These are phyloP conservation scores for Apiotrichum laibachii DNA, from an alignment of 1,284 basidiomycete species.

Conservation along the genomic window DNA sequence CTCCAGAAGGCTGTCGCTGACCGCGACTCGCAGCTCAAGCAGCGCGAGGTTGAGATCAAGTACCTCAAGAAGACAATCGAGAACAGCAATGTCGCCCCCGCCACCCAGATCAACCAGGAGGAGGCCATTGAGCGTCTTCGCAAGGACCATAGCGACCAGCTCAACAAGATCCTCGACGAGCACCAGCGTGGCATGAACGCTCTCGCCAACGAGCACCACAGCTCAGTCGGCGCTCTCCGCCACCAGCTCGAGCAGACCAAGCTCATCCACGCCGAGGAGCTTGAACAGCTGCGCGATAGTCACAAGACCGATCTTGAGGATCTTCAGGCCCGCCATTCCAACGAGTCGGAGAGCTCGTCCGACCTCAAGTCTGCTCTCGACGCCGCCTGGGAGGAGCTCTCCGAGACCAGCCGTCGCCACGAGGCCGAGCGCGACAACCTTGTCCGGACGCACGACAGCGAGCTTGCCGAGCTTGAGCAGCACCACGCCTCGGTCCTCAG, in stretches of 20 bases:
- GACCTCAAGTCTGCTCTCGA: slow-evolving; percentile 21
- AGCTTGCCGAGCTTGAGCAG: slow-evolving; percentile 21
- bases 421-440: slow-evolving; percentile 27
- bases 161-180: slow-evolving; percentile 18
- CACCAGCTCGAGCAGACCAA: slow-evolving; percentile 15
- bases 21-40: slow-evolving; percentile 70
- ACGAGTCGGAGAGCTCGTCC: slow-evolving; percentile 10
- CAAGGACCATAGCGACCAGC: slow-evolving; percentile 35
- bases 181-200: slow-evolving; percentile 17
- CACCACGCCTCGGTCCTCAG: slow-evolving; percentile 23
- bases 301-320: slow-evolving; percentile 22
- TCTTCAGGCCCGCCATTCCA: slow-evolving; percentile 19
- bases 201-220: slow-evolving; percentile 22
- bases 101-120: slow-evolving; percentile 16
- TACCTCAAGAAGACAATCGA: slow-evolving; percentile 63
- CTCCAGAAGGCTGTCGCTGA: slow-evolving; percentile 80
- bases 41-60: slow-evolving; percentile 80
- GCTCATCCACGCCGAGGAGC: slow-evolving; percentile 16
- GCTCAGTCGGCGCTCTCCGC: slow-evolving; percentile 9
- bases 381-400: slow-evolving; percentile 24
- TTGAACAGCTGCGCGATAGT: slow-evolving; percentile 22
- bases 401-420: slow-evolving; percentile 17
- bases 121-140: slow-evolving; percentile 23
- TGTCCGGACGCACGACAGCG: slow-evolving; percentile 23
- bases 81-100: slow-evolving; percentile 13